Evolutionary conservation across 1,284 basidiomycete species (phyloP), one percentile per base, ranked within the genome.

Genomic region (Thecaphora frezii): DNA sequence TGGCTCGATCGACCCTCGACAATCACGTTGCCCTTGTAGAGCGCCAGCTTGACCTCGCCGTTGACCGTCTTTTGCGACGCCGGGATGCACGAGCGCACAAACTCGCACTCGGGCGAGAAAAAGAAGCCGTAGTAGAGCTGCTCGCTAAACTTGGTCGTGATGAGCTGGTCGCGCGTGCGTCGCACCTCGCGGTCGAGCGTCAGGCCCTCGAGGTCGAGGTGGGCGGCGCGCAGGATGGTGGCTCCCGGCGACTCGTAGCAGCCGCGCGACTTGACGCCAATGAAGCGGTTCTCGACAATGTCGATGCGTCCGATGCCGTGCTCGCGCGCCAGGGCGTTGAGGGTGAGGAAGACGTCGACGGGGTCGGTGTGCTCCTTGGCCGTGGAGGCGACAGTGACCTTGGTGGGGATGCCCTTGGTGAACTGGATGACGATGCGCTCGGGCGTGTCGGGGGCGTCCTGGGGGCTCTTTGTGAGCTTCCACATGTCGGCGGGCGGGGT

Each of bases 401-500:
- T 70, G 49, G 58, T 54, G 13, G 76, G 94, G 37, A 97, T 83
- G 73, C 93, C 94, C 65, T 83, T 83, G 77, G 85, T 84, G 82
- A 96, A 98, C 51, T 74, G 60, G 59, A 78, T 72, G 38, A 58
- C 77, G 79, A 98, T 86, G 45, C 84, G 85, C 78, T 97, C 91
- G 28, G 93, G 89, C 7, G 84, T 84, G 43, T 84, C 81, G 18
- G 94, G 93, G 5, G 94, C 92, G 53, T 88, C 81, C 77, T 92
- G 88, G 49, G 91, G 89, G 30, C 89, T 85, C 64, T 85, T 84
- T 63, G 92, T 97, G 70, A 98, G 87, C 82, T 97, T 97, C 94
- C 96, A 99, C 94, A 99, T 99, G 84, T 98, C 94, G n/a, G 82
- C 81, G 26, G 94, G 94, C 53, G 96, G 94, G 10, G 93, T 97